These are phyloP conservation scores for Draba incana DNA, from an alignment of 345 rosid genomes.

Conservation along the genomic window DNA sequence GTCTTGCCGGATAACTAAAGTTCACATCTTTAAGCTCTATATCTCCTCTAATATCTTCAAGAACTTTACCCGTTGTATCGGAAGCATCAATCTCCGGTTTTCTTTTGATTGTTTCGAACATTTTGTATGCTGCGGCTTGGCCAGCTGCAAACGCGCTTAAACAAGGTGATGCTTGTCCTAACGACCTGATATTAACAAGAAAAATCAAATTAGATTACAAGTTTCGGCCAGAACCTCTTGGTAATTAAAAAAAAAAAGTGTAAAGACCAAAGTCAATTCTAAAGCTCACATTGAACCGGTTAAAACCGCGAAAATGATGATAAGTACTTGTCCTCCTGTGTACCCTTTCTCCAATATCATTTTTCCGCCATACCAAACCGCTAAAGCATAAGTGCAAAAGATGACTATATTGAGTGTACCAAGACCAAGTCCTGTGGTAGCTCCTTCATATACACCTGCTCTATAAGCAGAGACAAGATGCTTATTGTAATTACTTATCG, in stretches of 20 bases:
- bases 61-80: conserved; percentile 43
- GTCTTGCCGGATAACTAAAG: conserved; percentile 73
- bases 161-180: conserved; percentile 68
- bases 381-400: conserved; percentile 55
- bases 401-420: conserved; percentile 45
- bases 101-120: conserved; percentile 63
- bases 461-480: conserved; percentile 53
- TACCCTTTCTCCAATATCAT: conserved; percentile 65
- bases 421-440: conserved; percentile 58
- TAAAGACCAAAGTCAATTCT: background rate
- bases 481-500: conserved; percentile 54
- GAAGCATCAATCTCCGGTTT: conserved; percentile 60
- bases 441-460: conserved; percentile 59
- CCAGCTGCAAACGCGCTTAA: conserved; percentile 66
- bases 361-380: conserved; percentile 71
- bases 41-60: conserved; percentile 56
- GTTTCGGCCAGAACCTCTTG: too few species aligned
- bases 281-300: conserved; percentile 50
- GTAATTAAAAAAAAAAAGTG: background rate
- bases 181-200: conserved; percentile 48
- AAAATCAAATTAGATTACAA: background rate
- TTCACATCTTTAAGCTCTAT: conserved; percentile 57
- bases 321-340: conserved; percentile 59
- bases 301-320: conserved; percentile 57
- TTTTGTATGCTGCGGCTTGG: conserved; percentile 64